Evolutionary conservation across 2,329 filamentous ascomycete genomes (phyloP), one percentile per base, ranked within the genome.

Genomic region (Didymella keratinophila): DNA sequence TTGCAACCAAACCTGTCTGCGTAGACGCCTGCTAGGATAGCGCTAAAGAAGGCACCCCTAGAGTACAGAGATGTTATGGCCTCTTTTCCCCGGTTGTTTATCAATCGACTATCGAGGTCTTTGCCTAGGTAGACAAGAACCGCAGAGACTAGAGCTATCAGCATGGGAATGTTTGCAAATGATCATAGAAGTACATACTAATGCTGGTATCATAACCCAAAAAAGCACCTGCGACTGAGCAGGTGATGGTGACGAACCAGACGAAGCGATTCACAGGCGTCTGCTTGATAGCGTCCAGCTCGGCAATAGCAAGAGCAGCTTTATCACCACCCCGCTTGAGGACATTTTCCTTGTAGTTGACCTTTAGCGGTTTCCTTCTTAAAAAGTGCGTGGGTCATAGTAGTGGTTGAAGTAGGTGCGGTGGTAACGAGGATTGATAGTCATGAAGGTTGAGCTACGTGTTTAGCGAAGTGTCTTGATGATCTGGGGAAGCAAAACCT

Each of bases 1-100:
- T 79, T 78, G 52, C 78, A 73, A 25, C 78, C 77, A 42, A 71
- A 75, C 60, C 71, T 62, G 52, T 80, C 77, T 4, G 78, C 76
- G 1, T 44, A 60, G 23, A 60, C 16, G 16, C 63, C 63, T 23
- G 61, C 61, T n/a, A 62, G 36, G 16, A 79, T 73, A 53, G 79
- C 78, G 9, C 80, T 80, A 12, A 82, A 65, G 44, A 83, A 78
- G 2, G 81, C 80, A 36, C 79, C 82, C 30, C 79, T 82, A 7
- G 79, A 82, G 20, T 79, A 82, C 18, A 84, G 76, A 0, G 82
- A 83, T 0, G 83, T 84, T 34, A 84, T 78, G 27, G 84, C 72
- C 62, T 85, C 82, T 61, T 82, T 79, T 58, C 85, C 81, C 3
- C 73, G 76, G 4, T 78, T 76, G 25, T 63, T 73, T 4, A 82